These are phyloP conservation scores for Dothidotthia symphoricarpi DNA, from an alignment of 2,329 filamentous ascomycete species.

Conservation along the genomic window DNA sequence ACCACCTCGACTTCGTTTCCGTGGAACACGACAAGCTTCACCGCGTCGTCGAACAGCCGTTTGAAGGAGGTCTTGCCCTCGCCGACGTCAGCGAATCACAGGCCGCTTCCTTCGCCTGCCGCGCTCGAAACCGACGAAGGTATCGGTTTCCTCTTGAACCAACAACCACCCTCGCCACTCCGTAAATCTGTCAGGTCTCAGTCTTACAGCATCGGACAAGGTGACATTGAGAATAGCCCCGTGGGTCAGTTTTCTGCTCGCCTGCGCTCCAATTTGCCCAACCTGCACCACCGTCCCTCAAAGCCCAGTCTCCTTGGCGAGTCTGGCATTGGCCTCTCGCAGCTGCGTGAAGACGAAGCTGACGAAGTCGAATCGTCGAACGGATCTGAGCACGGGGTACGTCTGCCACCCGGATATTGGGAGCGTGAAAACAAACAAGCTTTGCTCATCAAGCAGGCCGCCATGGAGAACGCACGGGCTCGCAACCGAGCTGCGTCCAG, in stretches of 20 bases:
- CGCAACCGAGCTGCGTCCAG: constrained; percentile 33
- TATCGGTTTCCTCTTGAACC: constrained; percentile 34
- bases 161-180: constrained; percentile 74
- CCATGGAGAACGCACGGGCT: constrained; percentile 37
- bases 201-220: constrained; percentile 92
- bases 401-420: constrained; percentile 34
- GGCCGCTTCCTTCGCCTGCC: constrained; percentile 26
- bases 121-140: constrained; percentile 51
- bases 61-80: constrained; percentile 37
- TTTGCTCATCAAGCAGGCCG: constrained; percentile 37
- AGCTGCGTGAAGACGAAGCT: constrained; percentile 43
- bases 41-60: constrained; percentile 21
- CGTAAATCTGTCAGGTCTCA: constrained; percentile 93
- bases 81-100: constrained; percentile 34
- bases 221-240: constrained; percentile 56
- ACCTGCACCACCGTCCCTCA: constrained; percentile 74
- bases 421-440: constrained; percentile 34
- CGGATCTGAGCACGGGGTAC: constrained; percentile 55
- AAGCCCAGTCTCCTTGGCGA: constrained; percentile 74
- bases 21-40: constrained; percentile 43
- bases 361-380: constrained; percentile 66
- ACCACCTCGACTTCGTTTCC: constrained; percentile 44
- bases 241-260: constrained; percentile 54
- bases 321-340: constrained; percentile 29
- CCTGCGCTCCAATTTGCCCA: constrained; percentile 35